Percentiles rank a stretch among this genome's conserved stretches.
Conservation (phyloP, 805 yeast genomes). For the Lipomyces sp. region DNA sequence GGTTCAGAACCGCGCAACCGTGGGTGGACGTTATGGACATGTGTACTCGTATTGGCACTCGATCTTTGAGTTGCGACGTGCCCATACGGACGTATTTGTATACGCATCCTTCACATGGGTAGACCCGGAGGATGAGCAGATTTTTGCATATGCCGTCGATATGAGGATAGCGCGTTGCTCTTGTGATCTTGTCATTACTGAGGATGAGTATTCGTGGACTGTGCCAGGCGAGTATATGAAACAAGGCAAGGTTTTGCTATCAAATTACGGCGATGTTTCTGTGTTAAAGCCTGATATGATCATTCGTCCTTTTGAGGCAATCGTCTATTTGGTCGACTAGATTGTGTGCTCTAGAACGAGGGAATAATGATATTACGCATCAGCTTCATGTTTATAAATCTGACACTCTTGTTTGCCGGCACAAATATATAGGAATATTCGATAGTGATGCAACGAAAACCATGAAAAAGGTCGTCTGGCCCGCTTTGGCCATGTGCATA, state of each 20-base stretch:
- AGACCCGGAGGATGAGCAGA: conserved; percentile 43
- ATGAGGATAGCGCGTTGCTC: conserved; percentile 6
- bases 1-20: conserved; percentile 39
- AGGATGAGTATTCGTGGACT: conserved; percentile 3
- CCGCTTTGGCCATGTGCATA: no score
- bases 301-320: conserved; percentile 18
- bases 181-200: conserved; percentile 12
- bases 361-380: no score
- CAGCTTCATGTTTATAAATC: no score
- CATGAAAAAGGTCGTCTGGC: no score
- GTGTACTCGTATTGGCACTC: conserved; percentile 53
- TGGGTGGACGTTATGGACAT: conserved; percentile 61
- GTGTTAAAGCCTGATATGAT: neutral
- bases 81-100: conserved; percentile 50
- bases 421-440: no score
- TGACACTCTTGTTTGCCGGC: no score
- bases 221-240: conserved; percentile 14
- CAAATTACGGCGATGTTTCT: conserved; percentile 10
- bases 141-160: conserved; percentile 7
- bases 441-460: no score
- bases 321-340: conserved; percentile 6
- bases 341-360: no score
- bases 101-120: conserved; percentile 53
- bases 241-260: conserved; percentile 11
- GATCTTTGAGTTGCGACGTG: conserved; percentile 52